Base-by-base conservation (phyloP, 2,329 filamentous ascomycete species). In the Cucurbitaria berberidis region DNA sequence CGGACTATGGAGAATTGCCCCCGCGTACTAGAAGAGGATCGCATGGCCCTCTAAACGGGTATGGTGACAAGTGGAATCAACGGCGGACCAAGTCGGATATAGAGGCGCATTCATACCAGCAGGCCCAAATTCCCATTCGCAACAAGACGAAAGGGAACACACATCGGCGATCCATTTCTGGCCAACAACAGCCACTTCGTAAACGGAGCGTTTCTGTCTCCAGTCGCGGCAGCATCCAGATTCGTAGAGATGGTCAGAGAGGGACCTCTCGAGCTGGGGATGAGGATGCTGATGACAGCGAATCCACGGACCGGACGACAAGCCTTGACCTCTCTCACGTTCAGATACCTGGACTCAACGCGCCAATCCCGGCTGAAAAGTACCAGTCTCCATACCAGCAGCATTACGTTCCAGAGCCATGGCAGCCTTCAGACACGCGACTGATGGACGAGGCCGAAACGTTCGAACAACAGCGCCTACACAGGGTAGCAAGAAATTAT, bases 371-470 rank as follows among this genome's bases (percentile, higher is more conserved):
- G 1, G 58, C 58, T 27, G 47, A 50, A 16, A 50, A 44, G 3
- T 53, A 59, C 32, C 49, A 55, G 11, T 57, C 57, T 1, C 47
- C 53, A 1, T 52, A 54, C 30, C 52, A 57, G 15, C 55, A 58
- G 8, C 65, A 62, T 18, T 72, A 66, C 36, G 55, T 63, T 8
- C 67, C 63, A 7, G 72, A 80, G 58, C 68, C 79, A 13, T 81
- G 80, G 53, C 75, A 75, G 39, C 81, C 79, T 8, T 80, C 81
- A 13, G 74, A 82, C 40, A 81, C 80, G 7, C 79, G 81, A 54
- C 68, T 84, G 60, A 67, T 80, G 43, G 76, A 78, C 26, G 81
- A 84, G 67, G 81, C 80, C 13, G 80, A 79, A 30, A 80, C 63
- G 4, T 70, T 74, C 44, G 72, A 70, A 48, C 45, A 69, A 26